These are phyloP conservation scores for Fraxinus sp. DNA, from an alignment of 305 asterid genomes.

Conservation along the genomic window DNA sequence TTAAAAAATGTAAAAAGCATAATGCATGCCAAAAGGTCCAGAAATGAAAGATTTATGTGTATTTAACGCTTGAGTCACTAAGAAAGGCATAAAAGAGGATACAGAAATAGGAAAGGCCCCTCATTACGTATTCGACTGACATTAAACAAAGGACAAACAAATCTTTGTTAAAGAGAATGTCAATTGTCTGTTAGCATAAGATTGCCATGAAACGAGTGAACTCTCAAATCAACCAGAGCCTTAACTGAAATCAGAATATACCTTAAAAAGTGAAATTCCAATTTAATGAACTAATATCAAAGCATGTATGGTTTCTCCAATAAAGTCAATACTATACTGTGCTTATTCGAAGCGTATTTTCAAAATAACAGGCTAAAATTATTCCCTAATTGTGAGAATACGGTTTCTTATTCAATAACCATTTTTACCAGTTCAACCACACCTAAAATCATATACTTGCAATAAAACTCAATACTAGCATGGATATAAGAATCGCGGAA, in stretches of 20 bases:
- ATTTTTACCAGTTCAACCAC: background rate
- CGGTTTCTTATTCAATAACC: background rate
- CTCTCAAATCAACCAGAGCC: background rate
- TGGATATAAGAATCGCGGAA: background rate
- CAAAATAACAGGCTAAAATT: background rate
- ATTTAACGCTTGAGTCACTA: background rate
- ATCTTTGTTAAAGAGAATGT: background rate
- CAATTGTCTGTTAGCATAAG: conserved; percentile 8
- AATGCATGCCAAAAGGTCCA: background rate
- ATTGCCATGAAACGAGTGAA: conserved; percentile 6
- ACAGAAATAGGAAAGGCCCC: background rate
- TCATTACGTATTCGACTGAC: background rate
- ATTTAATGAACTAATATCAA: background rate
- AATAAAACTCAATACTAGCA: background rate
- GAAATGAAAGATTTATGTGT: background rate
- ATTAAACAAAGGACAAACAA: background rate
- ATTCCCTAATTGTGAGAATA: background rate
- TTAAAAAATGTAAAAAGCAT: background rate
- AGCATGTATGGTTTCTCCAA: background rate
- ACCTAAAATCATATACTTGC: background rate
- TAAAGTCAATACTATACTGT: background rate
- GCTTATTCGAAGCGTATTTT: background rate
- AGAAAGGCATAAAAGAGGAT: background rate
- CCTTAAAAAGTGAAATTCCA: background rate
- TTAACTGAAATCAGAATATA: conserved; percentile 2